Evolutionary conservation across 768 basidiomycete species (phyloP).

Genomic region (Boletus coccyginus): DNA sequence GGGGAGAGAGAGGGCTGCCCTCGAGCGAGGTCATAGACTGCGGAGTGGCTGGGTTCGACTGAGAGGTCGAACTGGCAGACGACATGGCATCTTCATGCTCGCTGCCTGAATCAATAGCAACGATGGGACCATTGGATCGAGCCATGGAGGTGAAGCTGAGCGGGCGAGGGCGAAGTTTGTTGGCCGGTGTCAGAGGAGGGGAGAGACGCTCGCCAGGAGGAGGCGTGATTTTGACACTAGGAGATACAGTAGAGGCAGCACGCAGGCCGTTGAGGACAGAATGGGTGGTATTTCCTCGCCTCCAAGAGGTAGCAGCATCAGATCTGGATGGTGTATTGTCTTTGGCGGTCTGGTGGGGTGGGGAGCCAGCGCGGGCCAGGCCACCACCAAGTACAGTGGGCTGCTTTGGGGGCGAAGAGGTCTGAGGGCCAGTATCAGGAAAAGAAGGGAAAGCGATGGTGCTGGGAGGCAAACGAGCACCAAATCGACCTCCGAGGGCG

Average conservation of each 20-base stretch:
- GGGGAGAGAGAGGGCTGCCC: constrained; percentile 64
- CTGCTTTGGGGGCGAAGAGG: constrained; percentile 45
- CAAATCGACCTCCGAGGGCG: constrained; percentile 72
- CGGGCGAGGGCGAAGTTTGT: constrained; percentile 60
- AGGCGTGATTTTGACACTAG: constrained; percentile 71
- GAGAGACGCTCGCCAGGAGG: constrained; percentile 60
- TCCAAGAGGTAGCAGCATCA: constrained; percentile 77
- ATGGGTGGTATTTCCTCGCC: constrained; percentile 67
- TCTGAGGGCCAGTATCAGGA: constrained; percentile 42
- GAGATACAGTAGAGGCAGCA: constrained; percentile 49
- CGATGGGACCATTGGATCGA: constrained; percentile 43
- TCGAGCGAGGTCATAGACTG: constrained; percentile 61
- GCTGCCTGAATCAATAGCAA: constrained; percentile 56
- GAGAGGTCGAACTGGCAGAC: constrained; percentile 55
- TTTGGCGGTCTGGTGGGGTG: constrained; percentile 37
- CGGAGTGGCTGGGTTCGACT: constrained; percentile 76
- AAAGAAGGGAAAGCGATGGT: constrained; percentile 40
- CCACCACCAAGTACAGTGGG: constrained; percentile 74
- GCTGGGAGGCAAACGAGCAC: constrained; percentile 49
- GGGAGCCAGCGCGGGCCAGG: constrained; percentile 57
- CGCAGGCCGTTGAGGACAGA: constrained; percentile 69
- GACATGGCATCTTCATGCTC: constrained; percentile 57
- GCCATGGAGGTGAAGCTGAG: constrained; percentile 56
- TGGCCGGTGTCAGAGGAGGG: constrained; percentile 36
- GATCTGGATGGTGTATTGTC: constrained; percentile 66